These are phyloP conservation scores for Aspergillus sclerotialis DNA, from an alignment of 2,329 filamentous ascomycete genomes.

Conservation along the genomic window DNA sequence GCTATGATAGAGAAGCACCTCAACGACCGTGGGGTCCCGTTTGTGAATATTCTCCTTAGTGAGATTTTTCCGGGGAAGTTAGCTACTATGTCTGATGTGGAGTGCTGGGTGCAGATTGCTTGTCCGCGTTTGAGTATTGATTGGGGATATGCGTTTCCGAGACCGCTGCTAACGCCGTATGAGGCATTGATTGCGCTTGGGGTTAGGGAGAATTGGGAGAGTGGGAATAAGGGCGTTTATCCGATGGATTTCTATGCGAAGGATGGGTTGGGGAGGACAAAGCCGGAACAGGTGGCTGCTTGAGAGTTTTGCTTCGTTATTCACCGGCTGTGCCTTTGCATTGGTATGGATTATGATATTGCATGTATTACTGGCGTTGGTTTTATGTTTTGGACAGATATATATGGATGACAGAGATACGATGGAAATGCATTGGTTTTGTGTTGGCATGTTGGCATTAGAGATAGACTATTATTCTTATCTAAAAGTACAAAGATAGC, in stretches of 20 bases:
- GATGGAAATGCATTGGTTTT: neutral
- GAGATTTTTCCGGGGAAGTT: conserved; percentile 97
- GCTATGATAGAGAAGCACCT: conserved; percentile 75
- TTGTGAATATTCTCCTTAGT: conserved; percentile 76
- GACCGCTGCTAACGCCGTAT: conserved; percentile 85
- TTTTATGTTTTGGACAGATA: too few species aligned
- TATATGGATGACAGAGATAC: neutral
- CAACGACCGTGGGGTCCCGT: conserved; percentile 64
- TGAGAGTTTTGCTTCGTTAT: conserved; percentile 7
- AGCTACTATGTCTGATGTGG: conserved; percentile 86
- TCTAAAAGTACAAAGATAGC: neutral
- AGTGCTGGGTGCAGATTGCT: conserved; percentile 97
- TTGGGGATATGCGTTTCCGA: conserved; percentile 93
- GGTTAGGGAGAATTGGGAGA: conserved; percentile 66
- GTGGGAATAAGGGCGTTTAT: conserved; percentile 59
- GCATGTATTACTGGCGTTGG: neutral
- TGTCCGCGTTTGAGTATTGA: conserved; percentile 96
- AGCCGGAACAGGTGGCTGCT: conserved; percentile 26
- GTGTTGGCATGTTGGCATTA: too few species aligned
- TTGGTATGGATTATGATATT: neutral
- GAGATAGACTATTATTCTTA: neutral
- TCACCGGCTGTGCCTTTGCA: too few species aligned
- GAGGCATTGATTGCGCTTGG: conserved; percentile 89
- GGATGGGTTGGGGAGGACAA: conserved; percentile 80
- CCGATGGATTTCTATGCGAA: conserved; percentile 98